Evolutionary conservation across 345 rosid species (phyloP), one percentile per base, ranked within the genome.

Genomic region (Rhizophora apiculata): DNA sequence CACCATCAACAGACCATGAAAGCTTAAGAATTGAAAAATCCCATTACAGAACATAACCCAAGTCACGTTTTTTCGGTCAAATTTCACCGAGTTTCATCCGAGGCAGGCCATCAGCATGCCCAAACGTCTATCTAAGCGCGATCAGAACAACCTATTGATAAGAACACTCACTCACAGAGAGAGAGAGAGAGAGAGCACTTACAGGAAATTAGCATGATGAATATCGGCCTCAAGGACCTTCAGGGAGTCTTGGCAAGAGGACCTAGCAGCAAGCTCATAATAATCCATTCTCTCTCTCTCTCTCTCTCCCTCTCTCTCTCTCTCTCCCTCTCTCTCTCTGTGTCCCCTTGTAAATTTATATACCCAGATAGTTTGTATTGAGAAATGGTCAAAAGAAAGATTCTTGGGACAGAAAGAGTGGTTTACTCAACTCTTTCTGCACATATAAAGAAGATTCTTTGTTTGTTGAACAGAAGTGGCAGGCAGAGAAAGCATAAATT

Each of bases 131-230:
- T 43, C 49, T 43, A 43, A 43, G 49, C 46, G 19, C 49, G 15
- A 43, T 43, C 49, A 3, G 49, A 11, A 13, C 19, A 43, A 15
- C 49, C 49, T 43, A 43, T 43, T 43, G 49, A 43, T 24, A 3
- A 24, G 13, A 56, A 10, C 60, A 56, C 27, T 21, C 24, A 56
- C 29, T 56, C 6, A 22, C 16, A 55, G 10, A 55, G 27, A 22
- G 27, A n/a, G 29, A 55, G 10, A 55, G 27, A 22, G 27, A n/a
- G 59, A 55, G 59, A 55, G 26, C 16, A 27, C 60, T 56, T 24
- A 56, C 88, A 85, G 62, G 34, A 69, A 48, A 72, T 85, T 85
- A 58, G 88, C 88, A 62, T 80, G 80, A 18, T 82, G 86, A 32
- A 85, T 76, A 78, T 82, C 84, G 65, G 82, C 81, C 78, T 82